phyloP scores from a whole-genome alignment of 331 rosid genomes.

The Prunus yedoensis region DNA sequence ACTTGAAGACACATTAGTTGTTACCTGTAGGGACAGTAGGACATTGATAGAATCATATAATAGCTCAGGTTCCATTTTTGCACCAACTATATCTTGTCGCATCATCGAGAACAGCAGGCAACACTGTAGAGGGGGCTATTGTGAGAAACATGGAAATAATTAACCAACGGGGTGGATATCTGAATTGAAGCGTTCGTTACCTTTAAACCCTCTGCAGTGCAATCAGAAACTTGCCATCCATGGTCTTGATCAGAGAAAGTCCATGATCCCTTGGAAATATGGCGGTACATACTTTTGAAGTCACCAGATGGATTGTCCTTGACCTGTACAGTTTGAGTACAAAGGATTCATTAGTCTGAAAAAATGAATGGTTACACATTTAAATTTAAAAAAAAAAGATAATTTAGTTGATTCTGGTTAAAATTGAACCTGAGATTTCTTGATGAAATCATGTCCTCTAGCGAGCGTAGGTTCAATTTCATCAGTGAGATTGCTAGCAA shows the following conservation, averaged over 20 bases:
- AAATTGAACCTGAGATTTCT: constrained; percentile 56
- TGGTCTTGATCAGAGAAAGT: constrained; percentile 35
- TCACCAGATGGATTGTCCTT: constrained; percentile 54
- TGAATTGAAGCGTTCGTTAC: neutral
- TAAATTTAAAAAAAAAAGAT: neutral
- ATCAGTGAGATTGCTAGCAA: constrained; percentile 44
- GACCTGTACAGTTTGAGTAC: constrained; percentile 22
- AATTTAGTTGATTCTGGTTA: neutral
- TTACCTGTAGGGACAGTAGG: constrained; percentile 41
- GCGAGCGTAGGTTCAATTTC: constrained; percentile 50
- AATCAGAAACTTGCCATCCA: too few relatives aligned
- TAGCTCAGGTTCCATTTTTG: constrained; percentile 28
- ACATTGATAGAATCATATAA: constrained; percentile 37
- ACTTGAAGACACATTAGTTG: too few relatives aligned
- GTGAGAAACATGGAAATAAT: too few relatives aligned
- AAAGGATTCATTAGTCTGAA: neutral
- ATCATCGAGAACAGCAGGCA: constrained; percentile 9
- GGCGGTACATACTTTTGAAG: constrained; percentile 48
- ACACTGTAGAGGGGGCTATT: neutral
- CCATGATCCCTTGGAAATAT: constrained; percentile 63
- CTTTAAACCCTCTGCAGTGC: constrained; percentile 48
- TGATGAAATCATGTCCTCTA: constrained; percentile 62
- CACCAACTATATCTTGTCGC: constrained; percentile 26
- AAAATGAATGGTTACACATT: neutral
- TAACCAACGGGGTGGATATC: too few relatives aligned